Percentiles rank a stretch among this genome's conserved stretches.
Conservation (phyloP, 805 yeast species). For the Metschnikowia picachoensis region DNA sequence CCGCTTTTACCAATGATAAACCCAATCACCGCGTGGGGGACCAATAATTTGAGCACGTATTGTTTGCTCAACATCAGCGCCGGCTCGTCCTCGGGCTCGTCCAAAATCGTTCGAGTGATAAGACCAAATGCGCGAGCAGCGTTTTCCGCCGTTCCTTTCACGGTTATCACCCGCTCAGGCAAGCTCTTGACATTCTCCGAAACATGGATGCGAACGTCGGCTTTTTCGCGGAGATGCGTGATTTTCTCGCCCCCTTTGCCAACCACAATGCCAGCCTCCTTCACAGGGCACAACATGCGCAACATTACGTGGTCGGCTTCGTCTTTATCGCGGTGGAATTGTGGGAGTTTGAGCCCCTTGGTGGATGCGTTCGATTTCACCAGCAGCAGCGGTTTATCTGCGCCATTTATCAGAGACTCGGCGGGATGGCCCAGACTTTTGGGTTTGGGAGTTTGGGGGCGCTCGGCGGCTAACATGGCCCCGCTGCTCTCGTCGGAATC, state of each 20-base stretch:
- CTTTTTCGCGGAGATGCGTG: slow-evolving; percentile 55
- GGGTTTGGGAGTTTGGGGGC: background rate
- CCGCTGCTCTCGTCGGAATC: background rate
- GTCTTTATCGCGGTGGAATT: slow-evolving; percentile 38
- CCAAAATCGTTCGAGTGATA: slow-evolving; percentile 60
- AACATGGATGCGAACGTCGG: slow-evolving; percentile 64
- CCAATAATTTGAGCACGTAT: slow-evolving; percentile 54
- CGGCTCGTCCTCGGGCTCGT: slow-evolving; percentile 62
- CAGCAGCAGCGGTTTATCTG: too few relatives aligned
- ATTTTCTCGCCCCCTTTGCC: slow-evolving; percentile 81
- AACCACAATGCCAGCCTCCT: slow-evolving; percentile 70
- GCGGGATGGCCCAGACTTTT: background rate
- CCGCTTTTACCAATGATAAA: slow-evolving; percentile 78
- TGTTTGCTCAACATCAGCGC: slow-evolving; percentile 53
- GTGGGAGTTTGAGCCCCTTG: slow-evolving; percentile 28
- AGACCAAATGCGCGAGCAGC: slow-evolving; percentile 82
- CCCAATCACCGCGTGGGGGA: slow-evolving; percentile 80
- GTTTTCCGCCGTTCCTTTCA: slow-evolving; percentile 69
- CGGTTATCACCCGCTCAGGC: slow-evolving; percentile 70
- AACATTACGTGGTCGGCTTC: slow-evolving; percentile 63
- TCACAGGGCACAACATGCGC: slow-evolving; percentile 71
- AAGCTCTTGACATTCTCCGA: slow-evolving; percentile 69
- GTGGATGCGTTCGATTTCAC: background rate
- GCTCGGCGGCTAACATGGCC: background rate
- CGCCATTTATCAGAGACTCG: too few relatives aligned